These are phyloP conservation scores for Gentiana dahurica DNA, from an alignment of 257 asterid genomes.

Conservation along the genomic window DNA sequence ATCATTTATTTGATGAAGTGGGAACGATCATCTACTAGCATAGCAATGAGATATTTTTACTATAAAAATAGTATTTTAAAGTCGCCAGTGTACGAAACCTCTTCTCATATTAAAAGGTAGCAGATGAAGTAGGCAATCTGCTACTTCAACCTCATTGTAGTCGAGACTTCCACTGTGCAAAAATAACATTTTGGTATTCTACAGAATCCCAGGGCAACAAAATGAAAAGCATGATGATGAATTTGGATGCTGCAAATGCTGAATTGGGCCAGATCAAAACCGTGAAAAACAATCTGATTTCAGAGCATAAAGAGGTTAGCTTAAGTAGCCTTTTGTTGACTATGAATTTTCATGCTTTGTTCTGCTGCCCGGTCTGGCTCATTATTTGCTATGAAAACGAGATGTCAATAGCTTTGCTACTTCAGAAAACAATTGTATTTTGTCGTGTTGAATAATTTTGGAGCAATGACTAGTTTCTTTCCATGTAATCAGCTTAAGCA, in stretches of 20 bases:
- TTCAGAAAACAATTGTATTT: no score
- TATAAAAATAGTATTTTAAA: background rate
- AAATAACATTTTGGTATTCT: conserved; percentile 15
- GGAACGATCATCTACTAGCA: no score
- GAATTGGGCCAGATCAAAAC: conserved; percentile 43
- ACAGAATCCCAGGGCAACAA: conserved; percentile 31
- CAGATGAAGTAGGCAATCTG: background rate
- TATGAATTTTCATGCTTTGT: no score
- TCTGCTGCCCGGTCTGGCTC: no score
- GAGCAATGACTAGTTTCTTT: no score
- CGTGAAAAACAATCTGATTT: conserved; percentile 31
- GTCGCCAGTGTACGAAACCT: background rate
- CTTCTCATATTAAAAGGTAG: no score
- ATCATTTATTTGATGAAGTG: background rate
- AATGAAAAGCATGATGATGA: conserved; percentile 22
- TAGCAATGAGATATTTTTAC: no score
- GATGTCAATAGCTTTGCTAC: no score
- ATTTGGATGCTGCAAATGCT: conserved; percentile 42
- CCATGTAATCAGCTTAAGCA: no score
- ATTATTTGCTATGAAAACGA: no score
- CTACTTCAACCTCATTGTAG: conserved; percentile 5
- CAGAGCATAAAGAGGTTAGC: conserved; percentile 50
- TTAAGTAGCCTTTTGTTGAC: conserved; percentile 2
- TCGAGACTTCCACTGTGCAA: conserved; percentile 7
- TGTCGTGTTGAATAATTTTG: no score